A percentile compares a stretch with the other conserved stretches of the same genome.
Conservation (phyloP, 345 rosid genomes). For the Moricandia arvensis region DNA sequence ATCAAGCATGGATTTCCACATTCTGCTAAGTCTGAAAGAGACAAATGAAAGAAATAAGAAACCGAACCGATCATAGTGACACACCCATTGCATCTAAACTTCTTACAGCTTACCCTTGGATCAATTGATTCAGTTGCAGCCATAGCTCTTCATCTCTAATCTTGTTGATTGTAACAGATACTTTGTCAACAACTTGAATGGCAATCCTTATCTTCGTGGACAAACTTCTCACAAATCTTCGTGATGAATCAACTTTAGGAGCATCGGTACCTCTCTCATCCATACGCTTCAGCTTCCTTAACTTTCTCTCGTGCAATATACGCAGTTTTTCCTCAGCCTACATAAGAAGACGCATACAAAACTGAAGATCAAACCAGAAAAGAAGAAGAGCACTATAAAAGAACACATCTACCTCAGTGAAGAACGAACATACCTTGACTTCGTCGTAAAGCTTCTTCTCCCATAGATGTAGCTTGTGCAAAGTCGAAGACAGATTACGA, state of each 20-base stretch:
- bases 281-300: conserved; percentile 66
- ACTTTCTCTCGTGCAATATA: conserved; percentile 65
- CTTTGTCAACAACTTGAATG: conserved; percentile 84
- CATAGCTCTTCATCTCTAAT: conserved; percentile 96
- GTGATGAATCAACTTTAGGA: conserved; percentile 57
- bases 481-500: conserved; percentile 74
- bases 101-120: conserved; percentile 63
- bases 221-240: conserved; percentile 52
- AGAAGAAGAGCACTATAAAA: not conserved
- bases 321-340: conserved; percentile 96
- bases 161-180: conserved; percentile 77
- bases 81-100: not conserved
- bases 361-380: not conserved
- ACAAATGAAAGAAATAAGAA: not conserved
- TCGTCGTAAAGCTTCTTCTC: conserved; percentile 87
- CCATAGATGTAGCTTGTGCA: conserved; percentile 85
- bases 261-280: conserved; percentile 87
- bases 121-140: conserved; percentile 82
- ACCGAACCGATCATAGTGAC: not conserved
- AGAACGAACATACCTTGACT: conserved; percentile 67
- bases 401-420: not conserved
- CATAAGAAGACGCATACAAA: conserved; percentile 14
- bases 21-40: conserved; percentile 66
- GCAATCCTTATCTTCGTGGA: conserved; percentile 88
- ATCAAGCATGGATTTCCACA: conserved; percentile 94